phyloP scores from a whole-genome alignment of 1,284 basidiomycete species.

The Ustilago vetiveriae region DNA sequence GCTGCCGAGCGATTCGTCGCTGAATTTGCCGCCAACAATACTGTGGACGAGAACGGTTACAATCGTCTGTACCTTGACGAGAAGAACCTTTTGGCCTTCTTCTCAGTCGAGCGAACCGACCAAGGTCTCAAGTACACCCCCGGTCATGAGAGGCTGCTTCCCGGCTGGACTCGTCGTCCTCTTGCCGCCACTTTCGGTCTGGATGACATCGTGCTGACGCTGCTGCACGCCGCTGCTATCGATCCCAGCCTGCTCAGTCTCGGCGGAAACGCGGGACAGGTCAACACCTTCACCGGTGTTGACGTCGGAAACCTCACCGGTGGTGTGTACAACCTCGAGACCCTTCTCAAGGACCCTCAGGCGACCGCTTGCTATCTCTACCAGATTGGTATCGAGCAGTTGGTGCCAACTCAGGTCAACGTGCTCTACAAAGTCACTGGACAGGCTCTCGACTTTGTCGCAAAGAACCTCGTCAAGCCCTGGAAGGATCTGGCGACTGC shows the following conservation, averaged over 20 bases:
- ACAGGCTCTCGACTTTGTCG: slow-evolving; percentile 45
- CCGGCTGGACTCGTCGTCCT: slow-evolving; percentile 48
- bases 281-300: slow-evolving; percentile 54
- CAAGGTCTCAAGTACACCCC: slow-evolving; percentile 50
- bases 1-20: slow-evolving; percentile 54
- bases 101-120: slow-evolving; percentile 27
- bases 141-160: slow-evolving; percentile 49
- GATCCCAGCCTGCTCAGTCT: slow-evolving; percentile 45
- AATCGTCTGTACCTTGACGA: slow-evolving; percentile 59
- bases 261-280: slow-evolving; percentile 53
- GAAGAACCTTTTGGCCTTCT: slow-evolving; percentile 54
- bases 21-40: slow-evolving; percentile 57
- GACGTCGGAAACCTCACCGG: slow-evolving; percentile 49
- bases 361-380: slow-evolving; percentile 50
- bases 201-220: slow-evolving; percentile 49
- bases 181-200: slow-evolving; percentile 48
- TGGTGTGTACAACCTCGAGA: slow-evolving; percentile 31
- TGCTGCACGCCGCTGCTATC: slow-evolving; percentile 35
- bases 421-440: slow-evolving; percentile 44
- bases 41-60: slow-evolving; percentile 42
- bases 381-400: slow-evolving; percentile 42
- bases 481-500: slow-evolving; percentile 35
- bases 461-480: slow-evolving; percentile 26
- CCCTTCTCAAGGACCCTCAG: slow-evolving; percentile 32
- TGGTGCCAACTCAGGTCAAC: slow-evolving; percentile 46